Evolutionary conservation across 2,329 filamentous ascomycete species (phyloP).

Genomic region (Fusarium longipes): DNA sequence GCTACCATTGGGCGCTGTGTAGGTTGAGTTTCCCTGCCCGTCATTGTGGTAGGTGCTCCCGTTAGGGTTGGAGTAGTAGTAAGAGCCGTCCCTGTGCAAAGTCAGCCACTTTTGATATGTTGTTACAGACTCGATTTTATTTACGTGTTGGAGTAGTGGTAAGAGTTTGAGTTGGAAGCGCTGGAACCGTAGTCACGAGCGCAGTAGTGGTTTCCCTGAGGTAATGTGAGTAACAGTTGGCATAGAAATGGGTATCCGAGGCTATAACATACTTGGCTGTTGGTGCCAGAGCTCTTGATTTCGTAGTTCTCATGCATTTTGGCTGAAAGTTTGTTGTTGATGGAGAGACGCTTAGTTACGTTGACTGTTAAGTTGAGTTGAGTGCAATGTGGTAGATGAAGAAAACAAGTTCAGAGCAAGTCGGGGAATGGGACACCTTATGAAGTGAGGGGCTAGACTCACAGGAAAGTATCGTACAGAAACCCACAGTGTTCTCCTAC

Average conservation of each 20-base stretch:
- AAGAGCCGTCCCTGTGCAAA: constrained; percentile 67
- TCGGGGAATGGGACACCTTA: neutral
- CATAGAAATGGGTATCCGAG: neutral
- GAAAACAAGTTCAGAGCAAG: neutral
- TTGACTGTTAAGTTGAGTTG: neutral
- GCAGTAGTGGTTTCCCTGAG: constrained; percentile 75
- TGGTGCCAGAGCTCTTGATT: constrained; percentile 67
- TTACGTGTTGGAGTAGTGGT: constrained; percentile 75
- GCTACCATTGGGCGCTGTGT: constrained; percentile 65
- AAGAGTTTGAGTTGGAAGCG: constrained; percentile 67
- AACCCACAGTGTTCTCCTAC: neutral
- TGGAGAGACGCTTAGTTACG: neutral
- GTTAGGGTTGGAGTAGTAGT: constrained; percentile 78
- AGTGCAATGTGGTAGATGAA: neutral
- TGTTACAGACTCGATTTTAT: constrained; percentile 28
- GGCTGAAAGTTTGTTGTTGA: neutral
- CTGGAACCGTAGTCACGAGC: constrained; percentile 70
- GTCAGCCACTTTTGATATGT: neutral
- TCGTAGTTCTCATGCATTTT: constrained; percentile 49
- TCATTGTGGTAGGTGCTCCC: constrained; percentile 76
- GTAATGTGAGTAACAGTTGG: neutral
- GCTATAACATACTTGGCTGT: constrained; percentile 64
- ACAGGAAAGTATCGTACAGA: neutral
- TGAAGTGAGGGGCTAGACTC: neutral
- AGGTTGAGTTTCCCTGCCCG: constrained; percentile 67